Evolutionary conservation across 2,329 filamentous ascomycete genomes (phyloP).

Genomic region (Botrytis porri): DNA sequence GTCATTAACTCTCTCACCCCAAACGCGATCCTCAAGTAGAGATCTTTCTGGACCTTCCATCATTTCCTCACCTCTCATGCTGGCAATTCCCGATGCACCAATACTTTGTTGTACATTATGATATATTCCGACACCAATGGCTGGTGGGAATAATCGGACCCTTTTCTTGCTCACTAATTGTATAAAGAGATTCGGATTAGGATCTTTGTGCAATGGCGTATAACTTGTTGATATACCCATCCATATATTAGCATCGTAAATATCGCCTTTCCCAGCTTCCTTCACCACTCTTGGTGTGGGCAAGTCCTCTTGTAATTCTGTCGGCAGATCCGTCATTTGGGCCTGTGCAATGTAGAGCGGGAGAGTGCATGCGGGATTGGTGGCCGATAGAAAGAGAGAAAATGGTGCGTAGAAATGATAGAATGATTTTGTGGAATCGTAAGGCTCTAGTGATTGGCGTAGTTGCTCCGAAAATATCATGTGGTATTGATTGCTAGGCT

Average conservation of each 20-base stretch:
- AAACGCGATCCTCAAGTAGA: constrained; percentile 66
- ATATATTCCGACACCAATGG: constrained; percentile 63
- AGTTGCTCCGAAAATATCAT: not conserved
- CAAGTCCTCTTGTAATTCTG: constrained; percentile 59
- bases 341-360: constrained; percentile 82
- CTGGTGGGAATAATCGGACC: constrained; percentile 68
- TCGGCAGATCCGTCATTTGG: constrained; percentile 66
- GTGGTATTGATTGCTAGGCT: not conserved
- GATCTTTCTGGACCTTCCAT: constrained; percentile 75
- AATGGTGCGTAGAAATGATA: constrained; percentile 46
- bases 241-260: constrained; percentile 89
- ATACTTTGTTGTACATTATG: constrained; percentile 43
- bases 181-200: constrained; percentile 89
- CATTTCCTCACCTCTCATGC: constrained; percentile 78
- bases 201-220: constrained; percentile 87
- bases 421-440: constrained; percentile 39
- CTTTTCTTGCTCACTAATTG: constrained; percentile 74
- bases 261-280: constrained; percentile 67
- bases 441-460: not conserved
- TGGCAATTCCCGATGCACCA: constrained; percentile 39
- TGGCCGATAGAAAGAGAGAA: constrained; percentile 31
- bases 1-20: constrained; percentile 46
- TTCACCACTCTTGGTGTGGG: constrained; percentile 63
- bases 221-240: constrained; percentile 82
- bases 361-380: not conserved